Evolutionary conservation across 192 early-diverging fungal species (phyloP).

Genomic region (Gaertneriomyces semiglobifer): DNA sequence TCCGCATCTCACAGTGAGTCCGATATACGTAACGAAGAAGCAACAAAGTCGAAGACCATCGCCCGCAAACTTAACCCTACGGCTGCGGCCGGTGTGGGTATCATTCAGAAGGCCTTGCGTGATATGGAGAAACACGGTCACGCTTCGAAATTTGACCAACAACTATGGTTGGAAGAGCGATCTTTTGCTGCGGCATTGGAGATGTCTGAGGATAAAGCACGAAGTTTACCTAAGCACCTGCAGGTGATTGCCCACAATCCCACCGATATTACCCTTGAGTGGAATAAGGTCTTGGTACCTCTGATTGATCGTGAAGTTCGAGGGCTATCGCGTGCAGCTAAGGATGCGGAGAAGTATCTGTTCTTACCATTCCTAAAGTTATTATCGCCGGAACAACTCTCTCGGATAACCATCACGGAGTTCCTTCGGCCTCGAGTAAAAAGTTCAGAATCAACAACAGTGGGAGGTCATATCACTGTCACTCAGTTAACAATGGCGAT

Average conservation of each 20-base stretch:
- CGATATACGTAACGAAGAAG: neutral
- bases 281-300: constrained; percentile 69
- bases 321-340: constrained; percentile 39
- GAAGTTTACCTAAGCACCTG: constrained; percentile 45
- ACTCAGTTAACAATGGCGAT: constrained; percentile 56
- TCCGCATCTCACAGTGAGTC: neutral
- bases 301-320: constrained; percentile 69
- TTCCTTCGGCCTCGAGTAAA: constrained; percentile 54
- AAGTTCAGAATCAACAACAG: constrained; percentile 31
- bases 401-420: constrained; percentile 81
- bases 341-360: constrained; percentile 49
- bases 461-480: constrained; percentile 9
- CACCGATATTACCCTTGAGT: constrained; percentile 50
- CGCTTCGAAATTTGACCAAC: constrained; percentile 61
- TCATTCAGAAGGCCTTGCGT: constrained; percentile 70
- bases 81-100: constrained; percentile 67
- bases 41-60: constrained; percentile 8
- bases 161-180: constrained; percentile 77
- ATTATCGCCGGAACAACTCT: constrained; percentile 67
- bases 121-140: constrained; percentile 41
- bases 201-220: constrained; percentile 52
- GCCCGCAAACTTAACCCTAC: constrained; percentile 37
- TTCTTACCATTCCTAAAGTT: constrained; percentile 66
- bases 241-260: constrained; percentile 57
- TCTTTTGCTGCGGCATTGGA: constrained; percentile 73